A percentile compares a stretch with the other conserved stretches of the same genome.
Evolutionary conservation across 176 grass and related monocot genomes (phyloP).

Genomic region (Canna indica): DNA sequence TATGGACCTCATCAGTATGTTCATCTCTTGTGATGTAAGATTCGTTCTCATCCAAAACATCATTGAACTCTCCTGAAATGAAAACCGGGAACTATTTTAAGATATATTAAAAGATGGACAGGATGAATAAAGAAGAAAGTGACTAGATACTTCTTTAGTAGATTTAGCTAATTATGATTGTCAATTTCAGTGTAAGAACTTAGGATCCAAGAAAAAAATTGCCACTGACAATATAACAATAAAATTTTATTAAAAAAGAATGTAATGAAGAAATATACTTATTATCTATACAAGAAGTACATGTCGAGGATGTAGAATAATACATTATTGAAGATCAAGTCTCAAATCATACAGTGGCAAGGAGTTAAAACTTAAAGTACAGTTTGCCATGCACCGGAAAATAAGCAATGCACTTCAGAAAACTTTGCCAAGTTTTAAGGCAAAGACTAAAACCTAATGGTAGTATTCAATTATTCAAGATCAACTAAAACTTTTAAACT

Average conservation of each 20-base stretch:
- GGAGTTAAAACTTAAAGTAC: too few relatives aligned
- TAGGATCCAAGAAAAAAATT: background rate
- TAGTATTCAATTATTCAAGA: background rate
- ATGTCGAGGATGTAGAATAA: background rate
- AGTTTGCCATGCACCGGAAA: background rate
- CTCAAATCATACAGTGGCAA: background rate
- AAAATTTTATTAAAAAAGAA: background rate
- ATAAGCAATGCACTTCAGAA: background rate
- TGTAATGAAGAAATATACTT: background rate
- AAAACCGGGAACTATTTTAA: background rate
- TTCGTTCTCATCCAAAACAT: constrained; percentile 57
- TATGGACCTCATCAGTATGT: constrained; percentile 48
- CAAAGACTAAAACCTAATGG: background rate
- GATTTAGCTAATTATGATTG: background rate
- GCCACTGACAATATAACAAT: too few relatives aligned
- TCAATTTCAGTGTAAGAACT: background rate
- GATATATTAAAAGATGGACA: background rate
- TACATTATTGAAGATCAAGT: background rate
- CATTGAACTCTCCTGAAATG: constrained; percentile 74
- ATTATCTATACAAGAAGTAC: background rate
- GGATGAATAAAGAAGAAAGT: background rate
- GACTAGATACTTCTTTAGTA: background rate
- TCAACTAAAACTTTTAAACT: too few relatives aligned
- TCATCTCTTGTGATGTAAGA: constrained; percentile 29
- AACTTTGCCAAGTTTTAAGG: background rate